Conservation (phyloP, 225 moss, liverwort and hornwort species). For the Marchantia paleacea region DNA sequence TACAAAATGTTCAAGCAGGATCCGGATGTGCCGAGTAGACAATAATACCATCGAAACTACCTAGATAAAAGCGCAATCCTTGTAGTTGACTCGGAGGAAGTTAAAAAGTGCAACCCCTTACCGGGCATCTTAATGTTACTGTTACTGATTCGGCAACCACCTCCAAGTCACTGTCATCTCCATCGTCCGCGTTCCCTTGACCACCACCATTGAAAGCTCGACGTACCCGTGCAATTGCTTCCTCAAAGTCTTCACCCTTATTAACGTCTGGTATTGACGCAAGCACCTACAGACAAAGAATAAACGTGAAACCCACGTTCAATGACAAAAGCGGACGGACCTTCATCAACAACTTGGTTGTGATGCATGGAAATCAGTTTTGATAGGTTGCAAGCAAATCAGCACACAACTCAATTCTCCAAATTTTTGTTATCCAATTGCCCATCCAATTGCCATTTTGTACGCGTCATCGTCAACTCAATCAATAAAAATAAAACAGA, state of each 20-base stretch:
- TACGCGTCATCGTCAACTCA: no score
- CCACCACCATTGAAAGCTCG: slow-evolving; percentile 91
- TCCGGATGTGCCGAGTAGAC: neutral
- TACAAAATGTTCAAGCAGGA: neutral
- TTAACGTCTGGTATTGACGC: slow-evolving; percentile 68
- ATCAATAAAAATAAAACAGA: neutral
- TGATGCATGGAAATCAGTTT: no score
- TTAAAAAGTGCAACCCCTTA: slow-evolving; percentile 32
- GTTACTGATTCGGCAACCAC: slow-evolving; percentile 87
- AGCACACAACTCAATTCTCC: no score
- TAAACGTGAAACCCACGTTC: no score
- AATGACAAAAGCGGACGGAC: no score
- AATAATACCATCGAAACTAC: neutral
- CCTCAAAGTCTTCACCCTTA: slow-evolving; percentile 82
- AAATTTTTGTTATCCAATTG: no score
- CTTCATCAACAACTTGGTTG: no score
- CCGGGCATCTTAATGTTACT: slow-evolving; percentile 93
- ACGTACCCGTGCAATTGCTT: slow-evolving; percentile 84
- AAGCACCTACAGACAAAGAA: slow-evolving; percentile 50
- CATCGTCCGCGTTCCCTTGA: slow-evolving; percentile 76
- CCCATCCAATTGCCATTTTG: no score
- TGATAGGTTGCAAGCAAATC: no score
- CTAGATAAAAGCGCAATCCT: neutral
- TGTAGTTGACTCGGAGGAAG: neutral
- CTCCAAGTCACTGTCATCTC: slow-evolving; percentile 91